Evolutionary conservation across 345 rosid genomes (phyloP).

Genomic region (Dovyalis caffra): DNA sequence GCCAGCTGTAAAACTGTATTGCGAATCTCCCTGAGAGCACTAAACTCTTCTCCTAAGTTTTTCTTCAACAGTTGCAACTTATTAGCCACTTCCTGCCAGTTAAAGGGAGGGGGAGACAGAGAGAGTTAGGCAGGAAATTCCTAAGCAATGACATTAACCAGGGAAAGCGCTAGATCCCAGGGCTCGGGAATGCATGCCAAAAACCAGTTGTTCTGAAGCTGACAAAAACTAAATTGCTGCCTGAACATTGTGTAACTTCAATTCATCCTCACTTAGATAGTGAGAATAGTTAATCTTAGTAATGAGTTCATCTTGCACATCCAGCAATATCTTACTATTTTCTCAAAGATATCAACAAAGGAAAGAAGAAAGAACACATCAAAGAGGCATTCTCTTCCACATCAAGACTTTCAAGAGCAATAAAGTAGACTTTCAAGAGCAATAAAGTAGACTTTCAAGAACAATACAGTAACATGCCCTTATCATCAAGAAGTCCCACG

Average conservation of each 20-base stretch:
- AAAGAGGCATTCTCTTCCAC: background rate
- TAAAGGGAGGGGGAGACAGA: constrained; percentile 14
- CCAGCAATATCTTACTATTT: background rate
- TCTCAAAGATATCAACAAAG: background rate
- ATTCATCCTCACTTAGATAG: background rate
- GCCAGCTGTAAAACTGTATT: constrained; percentile 61
- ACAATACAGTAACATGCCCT: background rate
- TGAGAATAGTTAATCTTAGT: background rate
- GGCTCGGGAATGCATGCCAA: background rate
- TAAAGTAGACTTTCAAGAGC: background rate
- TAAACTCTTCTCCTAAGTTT: constrained; percentile 58
- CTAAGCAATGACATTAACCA: background rate
- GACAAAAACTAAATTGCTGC: background rate
- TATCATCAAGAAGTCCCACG: background rate
- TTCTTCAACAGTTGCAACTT: constrained; percentile 61
- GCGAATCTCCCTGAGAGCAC: constrained; percentile 69
- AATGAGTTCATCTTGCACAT: constrained; percentile 1
- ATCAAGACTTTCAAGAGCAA: background rate
- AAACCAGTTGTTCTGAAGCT: background rate
- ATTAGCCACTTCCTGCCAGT: constrained; percentile 59
- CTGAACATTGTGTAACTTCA: background rate
- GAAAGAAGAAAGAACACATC: background rate
- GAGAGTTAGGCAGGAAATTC: constrained; percentile 12
- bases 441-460: background rate
- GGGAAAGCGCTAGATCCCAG: background rate